Evolutionary conservation across 352 stramenopile genomes (phyloP).

Genomic region (Globisporangium heterothallicum): DNA sequence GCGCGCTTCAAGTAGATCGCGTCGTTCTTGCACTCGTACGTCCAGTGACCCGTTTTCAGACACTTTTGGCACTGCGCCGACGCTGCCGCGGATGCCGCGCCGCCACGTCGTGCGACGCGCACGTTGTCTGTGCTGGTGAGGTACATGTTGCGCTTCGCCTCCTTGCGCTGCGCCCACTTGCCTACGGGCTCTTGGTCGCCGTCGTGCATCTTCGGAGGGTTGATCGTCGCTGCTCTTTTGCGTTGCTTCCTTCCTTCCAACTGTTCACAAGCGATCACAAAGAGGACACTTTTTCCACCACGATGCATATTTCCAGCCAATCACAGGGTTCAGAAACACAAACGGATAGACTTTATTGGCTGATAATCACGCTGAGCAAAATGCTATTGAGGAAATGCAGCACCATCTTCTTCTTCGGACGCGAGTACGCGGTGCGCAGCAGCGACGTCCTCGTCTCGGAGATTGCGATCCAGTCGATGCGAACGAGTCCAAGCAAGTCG

Average conservation of each 20-base stretch:
- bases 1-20: constrained; percentile 72
- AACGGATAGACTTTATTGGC: constrained; percentile 10
- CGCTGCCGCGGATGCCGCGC: constrained; percentile 16
- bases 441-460: constrained; percentile 35
- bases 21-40: constrained; percentile 87
- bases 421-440: constrained; percentile 33
- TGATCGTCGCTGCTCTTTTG: neutral
- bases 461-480: constrained; percentile 46
- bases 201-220: constrained; percentile 26
- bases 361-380: constrained; percentile 12
- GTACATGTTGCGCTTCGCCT: constrained; percentile 80
- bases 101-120: constrained; percentile 40
- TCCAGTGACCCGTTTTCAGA: constrained; percentile 73
- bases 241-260: neutral
- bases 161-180: constrained; percentile 63
- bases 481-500: too few species aligned
- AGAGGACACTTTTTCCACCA: too few species aligned
- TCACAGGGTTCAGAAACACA: constrained; percentile 3
- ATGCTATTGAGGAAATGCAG: constrained; percentile 17
- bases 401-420: constrained; percentile 21
- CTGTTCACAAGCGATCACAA: neutral
- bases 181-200: constrained; percentile 41
- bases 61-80: constrained; percentile 81
- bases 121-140: constrained; percentile 75
- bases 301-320: constrained; percentile 6